phyloP scores from a whole-genome alignment of 2,329 filamentous ascomycete genomes.

The Talaromyces sp. region DNA sequence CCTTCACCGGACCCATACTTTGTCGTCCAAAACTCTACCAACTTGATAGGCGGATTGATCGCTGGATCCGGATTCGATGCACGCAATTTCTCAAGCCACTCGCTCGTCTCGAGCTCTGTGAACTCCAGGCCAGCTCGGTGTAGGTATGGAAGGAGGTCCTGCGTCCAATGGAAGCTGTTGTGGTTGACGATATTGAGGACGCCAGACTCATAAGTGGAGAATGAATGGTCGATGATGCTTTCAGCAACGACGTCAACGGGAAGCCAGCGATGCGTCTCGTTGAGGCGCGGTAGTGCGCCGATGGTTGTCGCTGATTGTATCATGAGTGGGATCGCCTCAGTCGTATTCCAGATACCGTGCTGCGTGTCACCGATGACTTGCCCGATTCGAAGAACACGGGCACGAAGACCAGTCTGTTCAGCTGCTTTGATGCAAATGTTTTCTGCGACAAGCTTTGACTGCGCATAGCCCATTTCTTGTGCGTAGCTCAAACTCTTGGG shows the following conservation, averaged over 20 bases:
- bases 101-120: slow-evolving; percentile 27
- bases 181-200: slow-evolving; percentile 11
- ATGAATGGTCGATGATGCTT: slow-evolving; percentile 34
- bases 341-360: slow-evolving; percentile 53
- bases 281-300: slow-evolving; percentile 47
- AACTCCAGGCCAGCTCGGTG: slow-evolving; percentile 46
- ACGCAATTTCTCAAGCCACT: slow-evolving; percentile 40
- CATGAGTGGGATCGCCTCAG: slow-evolving; percentile 55
- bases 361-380: slow-evolving; percentile 53
- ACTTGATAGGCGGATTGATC: slow-evolving; percentile 54
- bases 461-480: slow-evolving; percentile 46
- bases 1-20: slow-evolving; percentile 47
- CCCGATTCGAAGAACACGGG: slow-evolving; percentile 49
- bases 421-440: slow-evolving; percentile 40
- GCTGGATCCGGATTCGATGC: slow-evolving; percentile 50
- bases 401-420: slow-evolving; percentile 31
- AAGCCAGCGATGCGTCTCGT: slow-evolving; percentile 47
- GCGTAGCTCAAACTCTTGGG: slow-evolving; percentile 39
- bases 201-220: slow-evolving; percentile 26
- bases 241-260: slow-evolving; percentile 46
- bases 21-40: slow-evolving; percentile 53
- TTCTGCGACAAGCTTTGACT: slow-evolving; percentile 46
- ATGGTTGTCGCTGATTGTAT: slow-evolving; percentile 48
- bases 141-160: slow-evolving; percentile 54
- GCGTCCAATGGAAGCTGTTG: slow-evolving; percentile 46